These are phyloP conservation scores for Ogataea methylovora DNA, from an alignment of 805 yeast genomes.

Conservation along the genomic window DNA sequence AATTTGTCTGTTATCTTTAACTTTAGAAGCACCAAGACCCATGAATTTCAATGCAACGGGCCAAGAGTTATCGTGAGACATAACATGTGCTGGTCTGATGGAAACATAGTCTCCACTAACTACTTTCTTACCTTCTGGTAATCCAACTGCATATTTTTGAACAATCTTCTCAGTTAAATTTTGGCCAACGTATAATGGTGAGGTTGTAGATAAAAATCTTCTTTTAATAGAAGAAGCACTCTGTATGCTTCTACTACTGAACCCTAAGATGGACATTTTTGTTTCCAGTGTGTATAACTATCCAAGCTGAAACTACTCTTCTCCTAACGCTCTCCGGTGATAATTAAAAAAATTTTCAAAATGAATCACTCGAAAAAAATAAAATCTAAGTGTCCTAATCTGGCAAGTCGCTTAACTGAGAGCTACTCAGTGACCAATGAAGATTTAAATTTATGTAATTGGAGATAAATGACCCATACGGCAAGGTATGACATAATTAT, in stretches of 20 bases:
- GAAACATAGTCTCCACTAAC: slow-evolving; percentile 92
- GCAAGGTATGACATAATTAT: no score
- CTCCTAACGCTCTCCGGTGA: no score
- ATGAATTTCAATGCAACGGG: slow-evolving; percentile 96
- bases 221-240: not conserved
- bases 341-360: no score
- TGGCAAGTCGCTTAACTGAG: no score
- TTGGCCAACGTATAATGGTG: slow-evolving; percentile 42
- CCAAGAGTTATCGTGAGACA: slow-evolving; percentile 99
- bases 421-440: no score
- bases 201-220: slow-evolving; percentile 13
- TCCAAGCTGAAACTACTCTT: no score
- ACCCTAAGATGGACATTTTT: no score
- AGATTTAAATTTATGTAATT: no score
- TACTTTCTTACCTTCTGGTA: slow-evolving; percentile 69
- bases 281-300: no score
- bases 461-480: no score
- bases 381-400: no score
- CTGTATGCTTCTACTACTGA: not conserved
- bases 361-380: no score
- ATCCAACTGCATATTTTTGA: slow-evolving; percentile 84
- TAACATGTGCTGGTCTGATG: slow-evolving; percentile 92
- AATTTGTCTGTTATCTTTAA: slow-evolving; percentile 81
- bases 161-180: slow-evolving; percentile 94
- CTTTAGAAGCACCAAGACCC: slow-evolving; percentile 85